phyloP scores from a whole-genome alignment of 169 alveolate species.

The Sarcocystis neurona region DNA sequence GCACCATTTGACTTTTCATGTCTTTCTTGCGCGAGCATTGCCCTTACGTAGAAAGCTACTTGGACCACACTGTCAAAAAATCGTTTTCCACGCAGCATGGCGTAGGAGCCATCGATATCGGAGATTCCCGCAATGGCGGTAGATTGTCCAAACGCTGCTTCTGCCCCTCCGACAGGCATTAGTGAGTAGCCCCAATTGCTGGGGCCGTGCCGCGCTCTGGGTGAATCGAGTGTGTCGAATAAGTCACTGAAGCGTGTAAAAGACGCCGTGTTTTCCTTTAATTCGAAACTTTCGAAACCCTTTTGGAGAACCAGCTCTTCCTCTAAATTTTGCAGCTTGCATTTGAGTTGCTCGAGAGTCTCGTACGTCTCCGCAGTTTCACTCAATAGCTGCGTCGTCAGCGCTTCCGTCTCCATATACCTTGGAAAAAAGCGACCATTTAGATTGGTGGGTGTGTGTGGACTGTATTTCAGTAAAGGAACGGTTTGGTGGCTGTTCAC shows the following conservation, averaged over 20 bases:
- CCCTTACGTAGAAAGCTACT: conserved; percentile 72
- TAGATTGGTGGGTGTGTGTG: too few relatives aligned
- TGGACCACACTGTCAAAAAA: conserved; percentile 79
- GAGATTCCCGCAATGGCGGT: conserved; percentile 75
- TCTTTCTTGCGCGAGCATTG: neutral
- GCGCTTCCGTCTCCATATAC: conserved; percentile 29
- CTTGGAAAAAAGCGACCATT: neutral
- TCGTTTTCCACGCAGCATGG: conserved; percentile 78
- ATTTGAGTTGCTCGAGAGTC: conserved; percentile 77
- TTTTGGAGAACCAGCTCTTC: conserved; percentile 77
- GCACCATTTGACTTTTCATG: neutral
- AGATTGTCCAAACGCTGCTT: conserved; percentile 81
- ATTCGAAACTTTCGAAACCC: conserved; percentile 75
- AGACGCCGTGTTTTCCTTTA: conserved; percentile 79
- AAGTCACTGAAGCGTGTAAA: conserved; percentile 82
- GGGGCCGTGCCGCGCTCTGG: conserved; percentile 74
- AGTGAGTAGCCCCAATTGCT: conserved; percentile 88
- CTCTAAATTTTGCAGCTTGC: conserved; percentile 75
- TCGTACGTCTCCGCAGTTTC: conserved; percentile 71
- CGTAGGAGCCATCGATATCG: conserved; percentile 83
- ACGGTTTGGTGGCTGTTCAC: neutral
- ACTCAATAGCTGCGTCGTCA: conserved; percentile 69
- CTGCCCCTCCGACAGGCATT: conserved; percentile 80
- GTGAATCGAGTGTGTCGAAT: conserved; percentile 80
- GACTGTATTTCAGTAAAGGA: neutral